Evolutionary conservation across 1,284 basidiomycete genomes (phyloP).

Genomic region (Ceratobasidium sp.): DNA sequence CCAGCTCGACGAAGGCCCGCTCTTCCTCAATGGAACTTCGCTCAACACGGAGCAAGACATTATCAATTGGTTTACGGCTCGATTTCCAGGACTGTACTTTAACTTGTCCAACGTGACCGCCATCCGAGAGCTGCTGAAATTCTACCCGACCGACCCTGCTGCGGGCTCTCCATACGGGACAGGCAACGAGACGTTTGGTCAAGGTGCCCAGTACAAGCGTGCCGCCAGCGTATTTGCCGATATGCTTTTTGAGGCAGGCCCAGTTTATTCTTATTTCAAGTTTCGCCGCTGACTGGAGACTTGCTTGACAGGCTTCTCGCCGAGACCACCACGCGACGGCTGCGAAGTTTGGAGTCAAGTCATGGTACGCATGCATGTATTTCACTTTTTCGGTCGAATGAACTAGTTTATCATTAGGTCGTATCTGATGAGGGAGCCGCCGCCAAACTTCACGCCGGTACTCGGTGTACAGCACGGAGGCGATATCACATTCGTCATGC

Average conservation of each 20-base stretch:
- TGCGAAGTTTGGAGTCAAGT: conserved; percentile 23
- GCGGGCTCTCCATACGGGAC: conserved; percentile 37
- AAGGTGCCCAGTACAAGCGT: conserved; percentile 36
- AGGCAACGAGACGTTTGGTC: conserved; percentile 20
- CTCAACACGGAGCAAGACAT: conserved; percentile 18
- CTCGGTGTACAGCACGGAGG: conserved; percentile 16
- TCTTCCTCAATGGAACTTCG: conserved; percentile 6
- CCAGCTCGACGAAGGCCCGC: conserved; percentile 40
- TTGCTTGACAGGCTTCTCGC: background rate
- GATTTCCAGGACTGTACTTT: background rate
- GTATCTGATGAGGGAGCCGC: conserved; percentile 8
- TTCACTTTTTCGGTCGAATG: background rate
- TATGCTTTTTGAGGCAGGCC: conserved; percentile 13
- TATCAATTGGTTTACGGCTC: conserved; percentile 17
- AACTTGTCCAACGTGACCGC: background rate
- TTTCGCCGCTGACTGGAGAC: background rate
- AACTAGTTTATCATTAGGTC: background rate
- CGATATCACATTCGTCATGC: background rate
- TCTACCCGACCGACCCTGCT: conserved; percentile 31
- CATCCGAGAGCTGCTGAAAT: conserved; percentile 4
- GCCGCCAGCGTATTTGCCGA: conserved; percentile 30
- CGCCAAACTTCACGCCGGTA: background rate
- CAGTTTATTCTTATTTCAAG: background rate
- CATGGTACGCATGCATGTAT: conserved; percentile 16
- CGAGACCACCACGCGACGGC: conserved; percentile 24